These are phyloP conservation scores for Aspergillus steynii DNA, from an alignment of 495 filamentous ascomycete species.

Conservation along the genomic window DNA sequence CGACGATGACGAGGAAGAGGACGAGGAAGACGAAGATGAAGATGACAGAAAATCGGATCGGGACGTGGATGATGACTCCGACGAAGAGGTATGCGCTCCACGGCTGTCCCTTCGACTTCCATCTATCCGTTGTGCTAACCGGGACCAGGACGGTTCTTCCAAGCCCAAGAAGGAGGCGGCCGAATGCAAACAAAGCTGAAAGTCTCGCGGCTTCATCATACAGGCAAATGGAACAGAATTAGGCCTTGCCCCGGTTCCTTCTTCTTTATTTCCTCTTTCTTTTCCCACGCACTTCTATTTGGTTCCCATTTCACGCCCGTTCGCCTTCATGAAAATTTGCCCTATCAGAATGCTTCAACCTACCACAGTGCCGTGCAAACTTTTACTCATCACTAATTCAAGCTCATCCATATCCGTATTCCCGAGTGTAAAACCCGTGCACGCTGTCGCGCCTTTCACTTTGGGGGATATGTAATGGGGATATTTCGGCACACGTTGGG, in stretches of 20 bases:
- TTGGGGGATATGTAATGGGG: neutral
- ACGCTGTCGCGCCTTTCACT: neutral
- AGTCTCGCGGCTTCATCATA: neutral
- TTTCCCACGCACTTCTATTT: neutral
- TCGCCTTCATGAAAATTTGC: neutral
- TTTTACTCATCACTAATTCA: neutral
- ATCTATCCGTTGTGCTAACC: conserved; percentile 29
- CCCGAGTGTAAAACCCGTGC: neutral
- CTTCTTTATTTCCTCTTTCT: neutral
- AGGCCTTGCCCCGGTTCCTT: neutral
- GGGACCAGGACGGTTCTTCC: conserved; percentile 77
- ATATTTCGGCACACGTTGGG: neutral
- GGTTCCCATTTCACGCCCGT: neutral
- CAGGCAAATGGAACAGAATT: neutral
- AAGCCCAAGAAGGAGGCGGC: conserved; percentile 99
- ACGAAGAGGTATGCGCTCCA: conserved; percentile 77
- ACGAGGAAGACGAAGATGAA: conserved; percentile 79
- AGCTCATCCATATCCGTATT: neutral
- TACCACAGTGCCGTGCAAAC: neutral
- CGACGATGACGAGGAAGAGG: conserved; percentile 84
- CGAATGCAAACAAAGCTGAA: conserved; percentile 98
- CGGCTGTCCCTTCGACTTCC: conserved; percentile 5
- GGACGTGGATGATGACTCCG: conserved; percentile 70
- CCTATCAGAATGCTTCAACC: neutral
- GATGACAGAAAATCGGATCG: conserved; percentile 53